These are phyloP conservation scores for Babesia gibsoni DNA, from an alignment of 169 alveolate genomes.

Conservation along the genomic window DNA sequence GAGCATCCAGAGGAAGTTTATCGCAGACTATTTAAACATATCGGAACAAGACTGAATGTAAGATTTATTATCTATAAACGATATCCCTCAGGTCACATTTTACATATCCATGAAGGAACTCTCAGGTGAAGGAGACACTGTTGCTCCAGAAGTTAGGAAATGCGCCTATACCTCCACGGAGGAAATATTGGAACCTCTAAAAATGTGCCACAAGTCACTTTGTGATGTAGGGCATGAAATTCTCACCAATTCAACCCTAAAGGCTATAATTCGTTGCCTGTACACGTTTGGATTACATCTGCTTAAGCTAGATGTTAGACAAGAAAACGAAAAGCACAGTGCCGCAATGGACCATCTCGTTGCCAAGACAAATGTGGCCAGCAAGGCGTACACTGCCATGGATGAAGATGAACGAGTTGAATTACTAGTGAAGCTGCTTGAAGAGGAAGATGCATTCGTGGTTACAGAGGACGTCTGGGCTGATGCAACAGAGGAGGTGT, in stretches of 20 bases:
- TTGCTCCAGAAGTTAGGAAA: conserved; percentile 1
- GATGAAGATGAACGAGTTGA: conserved; percentile 65
- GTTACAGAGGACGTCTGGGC: conserved; percentile 4
- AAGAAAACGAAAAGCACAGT: conserved; percentile 76
- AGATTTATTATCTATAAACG: not conserved
- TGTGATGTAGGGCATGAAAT: conserved; percentile 65
- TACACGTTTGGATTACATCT: conserved; percentile 76
- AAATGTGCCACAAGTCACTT: conserved; percentile 65
- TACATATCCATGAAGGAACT: conserved; percentile 12
- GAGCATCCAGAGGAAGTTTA: conserved; percentile 33
- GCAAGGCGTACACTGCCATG: conserved; percentile 61
- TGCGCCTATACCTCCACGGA: conserved; percentile 47
- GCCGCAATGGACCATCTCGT: conserved; percentile 69
- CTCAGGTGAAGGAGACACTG: not conserved
- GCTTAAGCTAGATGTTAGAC: conserved; percentile 78
- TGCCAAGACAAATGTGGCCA: conserved; percentile 58
- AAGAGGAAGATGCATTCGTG: conserved; percentile 51
- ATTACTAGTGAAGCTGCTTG: conserved; percentile 56
- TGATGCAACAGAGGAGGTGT: conserved; percentile 50
- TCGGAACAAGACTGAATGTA: conserved; percentile 16
- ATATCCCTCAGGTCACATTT: conserved; percentile 4
- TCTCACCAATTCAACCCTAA: conserved; percentile 64
- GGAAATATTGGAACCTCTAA: conserved; percentile 70
- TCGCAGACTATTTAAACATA: not conserved
- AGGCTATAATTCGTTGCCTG: conserved; percentile 68